These are phyloP conservation scores for Arachis monticola DNA, from an alignment of 331 rosid genomes.

Conservation along the genomic window DNA sequence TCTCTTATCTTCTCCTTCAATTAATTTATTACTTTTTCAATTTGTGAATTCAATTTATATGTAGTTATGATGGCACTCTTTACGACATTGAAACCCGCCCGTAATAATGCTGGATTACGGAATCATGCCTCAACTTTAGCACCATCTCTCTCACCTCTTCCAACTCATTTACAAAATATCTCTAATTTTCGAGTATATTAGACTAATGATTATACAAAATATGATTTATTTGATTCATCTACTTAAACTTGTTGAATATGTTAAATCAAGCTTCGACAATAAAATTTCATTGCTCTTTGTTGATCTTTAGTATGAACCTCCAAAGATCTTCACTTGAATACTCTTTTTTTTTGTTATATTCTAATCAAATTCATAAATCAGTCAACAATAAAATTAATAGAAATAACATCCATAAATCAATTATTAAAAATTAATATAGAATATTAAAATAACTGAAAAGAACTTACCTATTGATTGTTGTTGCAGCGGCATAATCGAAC, in stretches of 20 bases:
- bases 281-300: too few species aligned
- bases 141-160: constrained; percentile 64
- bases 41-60: background rate
- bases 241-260: constrained; percentile 52
- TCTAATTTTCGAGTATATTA: constrained; percentile 56
- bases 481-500: too few species aligned
- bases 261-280: constrained; percentile 46
- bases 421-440: too few species aligned
- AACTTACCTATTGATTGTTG: too few species aligned
- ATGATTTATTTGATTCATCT: constrained; percentile 81
- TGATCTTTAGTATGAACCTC: constrained; percentile 71
- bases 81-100: constrained; percentile 71
- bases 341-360: background rate
- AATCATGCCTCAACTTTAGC: constrained; percentile 77
- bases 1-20: background rate
- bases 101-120: constrained; percentile 87
- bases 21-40: background rate
- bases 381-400: too few species aligned
- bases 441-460: too few species aligned
- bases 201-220: constrained; percentile 75
- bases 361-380: too few species aligned
- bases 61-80: constrained; percentile 71
- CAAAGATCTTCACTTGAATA: constrained; percentile 50
- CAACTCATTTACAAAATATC: constrained; percentile 54
- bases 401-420: too few species aligned